A percentile compares a stretch with the other conserved stretches of the same genome.
Evolutionary conservation across 2,329 filamentous ascomycete species (phyloP).

Genomic region (Metarhizium album): DNA sequence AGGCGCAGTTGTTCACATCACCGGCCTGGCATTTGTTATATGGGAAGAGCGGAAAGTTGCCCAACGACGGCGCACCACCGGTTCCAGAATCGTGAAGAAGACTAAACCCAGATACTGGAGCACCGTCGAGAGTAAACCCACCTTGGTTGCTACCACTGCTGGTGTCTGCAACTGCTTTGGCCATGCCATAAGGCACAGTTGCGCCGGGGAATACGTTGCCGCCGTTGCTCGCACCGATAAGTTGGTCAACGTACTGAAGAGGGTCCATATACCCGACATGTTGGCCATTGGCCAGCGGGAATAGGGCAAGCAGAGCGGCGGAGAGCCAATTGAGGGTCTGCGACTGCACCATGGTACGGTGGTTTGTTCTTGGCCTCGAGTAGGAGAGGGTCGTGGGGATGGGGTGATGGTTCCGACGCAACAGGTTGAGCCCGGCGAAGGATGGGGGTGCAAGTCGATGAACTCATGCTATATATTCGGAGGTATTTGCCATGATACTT

Average conservation of each 20-base stretch:
- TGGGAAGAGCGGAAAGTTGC: constrained; percentile 64
- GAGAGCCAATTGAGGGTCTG: not conserved
- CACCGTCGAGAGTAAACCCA: constrained; percentile 42
- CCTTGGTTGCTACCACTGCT: constrained; percentile 38
- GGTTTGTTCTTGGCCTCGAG: not conserved
- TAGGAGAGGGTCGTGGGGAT: not conserved
- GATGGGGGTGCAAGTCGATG: too few relatives aligned
- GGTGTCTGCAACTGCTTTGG: constrained; percentile 44
- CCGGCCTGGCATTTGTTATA: constrained; percentile 51
- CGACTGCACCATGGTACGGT: not conserved
- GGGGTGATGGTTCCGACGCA: not conserved
- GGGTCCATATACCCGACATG: constrained; percentile 8
- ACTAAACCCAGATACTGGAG: constrained; percentile 42
- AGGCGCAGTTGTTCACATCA: constrained; percentile 51
- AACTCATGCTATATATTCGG: too few relatives aligned
- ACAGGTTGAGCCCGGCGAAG: not conserved
- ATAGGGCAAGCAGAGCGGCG: not conserved
- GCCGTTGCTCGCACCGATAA: constrained; percentile 22
- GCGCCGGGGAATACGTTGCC: constrained; percentile 35
- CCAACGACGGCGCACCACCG: constrained; percentile 49
- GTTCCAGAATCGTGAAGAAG: constrained; percentile 50
- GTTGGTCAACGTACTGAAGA: constrained; percentile 22
- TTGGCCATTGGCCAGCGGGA: not conserved
- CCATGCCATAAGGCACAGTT: constrained; percentile 37
- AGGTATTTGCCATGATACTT: not conserved